These are phyloP conservation scores for Vanderwaltozyma polyspora DNA, from an alignment of 805 yeast species.

Conservation along the genomic window DNA sequence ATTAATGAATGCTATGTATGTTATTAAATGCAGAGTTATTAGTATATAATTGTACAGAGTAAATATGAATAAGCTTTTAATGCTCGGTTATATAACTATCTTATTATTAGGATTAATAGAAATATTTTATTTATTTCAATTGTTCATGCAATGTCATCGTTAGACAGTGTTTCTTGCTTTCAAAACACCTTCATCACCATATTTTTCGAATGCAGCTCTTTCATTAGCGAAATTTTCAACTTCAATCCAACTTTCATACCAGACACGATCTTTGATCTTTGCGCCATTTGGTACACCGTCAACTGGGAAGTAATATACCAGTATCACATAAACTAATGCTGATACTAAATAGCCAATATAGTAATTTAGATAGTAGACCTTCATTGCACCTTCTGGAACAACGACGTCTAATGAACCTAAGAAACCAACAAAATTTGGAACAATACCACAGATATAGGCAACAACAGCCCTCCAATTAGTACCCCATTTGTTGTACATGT, in stretches of 20 bases:
- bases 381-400: slow-evolving; percentile 71
- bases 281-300: slow-evolving; percentile 33
- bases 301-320: slow-evolving; percentile 45
- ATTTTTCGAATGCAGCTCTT: slow-evolving; percentile 12
- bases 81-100: neutral
- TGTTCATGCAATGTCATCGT: too few species aligned
- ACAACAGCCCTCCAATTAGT: slow-evolving; percentile 75
- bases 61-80: too few species aligned
- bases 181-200: slow-evolving; percentile 6
- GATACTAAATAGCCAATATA: slow-evolving; percentile 64
- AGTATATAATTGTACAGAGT: neutral
- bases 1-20: too few species aligned
- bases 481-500: slow-evolving; percentile 54
- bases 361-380: slow-evolving; percentile 63
- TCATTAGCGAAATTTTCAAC: slow-evolving; percentile 49
- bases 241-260: slow-evolving; percentile 53
- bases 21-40: neutral
- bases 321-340: slow-evolving; percentile 39
- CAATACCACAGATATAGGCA: slow-evolving; percentile 70
- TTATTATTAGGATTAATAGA: too few species aligned
- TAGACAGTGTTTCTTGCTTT: too few species aligned
- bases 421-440: slow-evolving; percentile 79
- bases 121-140: too few species aligned
- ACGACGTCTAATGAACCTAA: slow-evolving; percentile 71
- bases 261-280: slow-evolving; percentile 32